Conservation (phyloP, 75 land plant species). For the Picea sitchensis region DNA sequence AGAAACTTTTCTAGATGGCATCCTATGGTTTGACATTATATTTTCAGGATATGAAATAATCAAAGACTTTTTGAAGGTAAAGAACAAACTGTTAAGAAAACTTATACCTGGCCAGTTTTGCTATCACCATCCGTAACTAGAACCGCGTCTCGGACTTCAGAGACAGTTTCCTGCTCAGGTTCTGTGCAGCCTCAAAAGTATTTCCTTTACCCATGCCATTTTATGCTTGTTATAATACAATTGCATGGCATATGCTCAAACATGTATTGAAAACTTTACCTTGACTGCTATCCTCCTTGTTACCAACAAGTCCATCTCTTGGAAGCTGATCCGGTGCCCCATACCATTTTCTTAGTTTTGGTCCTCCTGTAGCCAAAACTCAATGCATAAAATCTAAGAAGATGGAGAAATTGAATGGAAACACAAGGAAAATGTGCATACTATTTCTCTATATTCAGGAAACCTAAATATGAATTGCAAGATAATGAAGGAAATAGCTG, state of each 20-base stretch:
- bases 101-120: constrained; percentile 88
- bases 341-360: constrained; percentile 98
- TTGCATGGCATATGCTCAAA: constrained; percentile 1
- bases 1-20: background rate
- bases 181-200: constrained; percentile 13
- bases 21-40: constrained; percentile 1
- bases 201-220: background rate
- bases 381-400: too few species aligned
- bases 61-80: background rate
- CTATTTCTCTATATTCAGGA: too few species aligned
- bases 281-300: background rate
- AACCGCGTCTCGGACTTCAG: constrained; percentile 70
- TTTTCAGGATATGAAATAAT: background rate
- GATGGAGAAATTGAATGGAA: too few species aligned
- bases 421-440: too few species aligned
- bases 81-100: background rate
- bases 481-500: too few species aligned
- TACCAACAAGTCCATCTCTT: background rate
- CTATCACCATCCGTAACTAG: constrained; percentile 95
- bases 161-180: constrained; percentile 16
- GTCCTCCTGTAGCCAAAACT: constrained; percentile 66
- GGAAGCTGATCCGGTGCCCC: constrained; percentile 73
- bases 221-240: background rate
- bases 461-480: too few species aligned
- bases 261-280: background rate